Evolutionary conservation across 176 grass and related monocot species (phyloP).

Genomic region (Areca catechu): DNA sequence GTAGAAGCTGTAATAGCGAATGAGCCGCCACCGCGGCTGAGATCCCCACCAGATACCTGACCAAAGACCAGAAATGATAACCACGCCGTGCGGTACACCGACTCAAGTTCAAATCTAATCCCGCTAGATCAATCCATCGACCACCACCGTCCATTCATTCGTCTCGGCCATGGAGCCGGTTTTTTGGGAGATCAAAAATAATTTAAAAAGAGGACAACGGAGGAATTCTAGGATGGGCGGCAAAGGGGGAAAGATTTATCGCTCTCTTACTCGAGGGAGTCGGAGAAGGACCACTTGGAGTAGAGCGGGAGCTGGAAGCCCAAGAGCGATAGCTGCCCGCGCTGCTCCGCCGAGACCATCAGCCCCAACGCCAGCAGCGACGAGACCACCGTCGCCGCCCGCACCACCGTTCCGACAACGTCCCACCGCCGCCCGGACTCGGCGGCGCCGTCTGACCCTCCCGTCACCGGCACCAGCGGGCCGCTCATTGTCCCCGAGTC

Average conservation of each 20-base stretch:
- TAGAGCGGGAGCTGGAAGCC: conserved; percentile 55
- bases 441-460: no score
- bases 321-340: conserved; percentile 45
- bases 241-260: not conserved
- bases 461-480: no score
- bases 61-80: no score
- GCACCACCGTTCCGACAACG: conserved; percentile 24
- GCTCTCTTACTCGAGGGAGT: conserved; percentile 55
- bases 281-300: conserved; percentile 87
- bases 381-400: conserved; percentile 33
- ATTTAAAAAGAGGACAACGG: no score
- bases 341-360: conserved; percentile 64
- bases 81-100: no score
- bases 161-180: no score
- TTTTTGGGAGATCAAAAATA: no score
- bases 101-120: no score
- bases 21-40: conserved; percentile 48
- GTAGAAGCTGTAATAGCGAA: conserved; percentile 53
- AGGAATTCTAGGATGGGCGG: no score
- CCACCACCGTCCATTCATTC: no score
- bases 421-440: conserved; percentile 16
- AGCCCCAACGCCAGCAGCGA: conserved; percentile 40
- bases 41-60: conserved; percentile 64
- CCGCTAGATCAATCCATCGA: no score
- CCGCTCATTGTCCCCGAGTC: not conserved